Base-by-base conservation (phyloP, 139 green algal species). In the Pseudopediastrum boryanum region DNA sequence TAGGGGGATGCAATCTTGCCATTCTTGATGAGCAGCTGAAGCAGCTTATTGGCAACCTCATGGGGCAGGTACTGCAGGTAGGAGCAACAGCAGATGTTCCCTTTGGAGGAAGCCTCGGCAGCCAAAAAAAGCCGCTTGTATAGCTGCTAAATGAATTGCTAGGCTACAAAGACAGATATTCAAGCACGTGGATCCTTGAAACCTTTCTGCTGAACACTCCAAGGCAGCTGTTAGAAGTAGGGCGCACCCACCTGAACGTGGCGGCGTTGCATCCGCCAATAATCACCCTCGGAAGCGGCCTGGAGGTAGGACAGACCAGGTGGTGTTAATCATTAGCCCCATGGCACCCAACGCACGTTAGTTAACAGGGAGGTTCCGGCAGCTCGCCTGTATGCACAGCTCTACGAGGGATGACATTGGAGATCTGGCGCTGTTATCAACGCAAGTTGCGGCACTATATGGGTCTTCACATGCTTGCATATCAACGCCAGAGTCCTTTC, bases 21-120 rank as follows among this genome's bases (percentile, higher is more conserved):
- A 38, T 36, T 36, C 71, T 7, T 9, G 23, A 78, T 51, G 52
- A 78, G 71, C 39, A 68, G 71, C 71, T 78, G 50, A 35, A 78
- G 71, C 33, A 78, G 52, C 36, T 69, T 54, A 41, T 70, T 61
- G 19, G 71, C 71, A 16, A 33, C 71, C 31, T 78, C 39, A 54
- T 70, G 27, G 10, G 54, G 54, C 36, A 70, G 25, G 51, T 46
- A 78, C 54, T 78, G 56, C 46, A 12, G 13, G 46, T 56, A n/a
- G 35, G 7, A 70, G 71, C 39, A 78, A 35, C 70, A 78, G 69
- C 38, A 56, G 39, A n/a, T 13, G 6, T n/a, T 12, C 31, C 8
- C 19, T n/a, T 65, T 19, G 56, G 8, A 10, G 25, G 56, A 66
- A 23, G 58, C 7, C 25, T 23, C 2, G 19, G 6, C 10, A 4